phyloP scores from a whole-genome alignment of 129 eudicot species.

The Solidago caesia region DNA sequence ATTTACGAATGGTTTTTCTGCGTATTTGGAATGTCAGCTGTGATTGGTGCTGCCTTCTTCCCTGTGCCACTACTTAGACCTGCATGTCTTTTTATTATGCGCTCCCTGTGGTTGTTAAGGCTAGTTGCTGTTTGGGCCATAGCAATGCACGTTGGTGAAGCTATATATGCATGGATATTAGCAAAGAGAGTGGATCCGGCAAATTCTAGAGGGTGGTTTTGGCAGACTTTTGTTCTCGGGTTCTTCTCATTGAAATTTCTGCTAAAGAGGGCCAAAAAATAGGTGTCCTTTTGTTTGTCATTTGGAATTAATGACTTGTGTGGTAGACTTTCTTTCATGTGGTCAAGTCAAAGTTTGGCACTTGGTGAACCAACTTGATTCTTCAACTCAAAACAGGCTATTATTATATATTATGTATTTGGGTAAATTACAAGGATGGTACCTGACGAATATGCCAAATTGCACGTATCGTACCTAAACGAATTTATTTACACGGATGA shows the following conservation, averaged over 20 bases:
- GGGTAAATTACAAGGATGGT: too few relatives aligned
- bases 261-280: constrained; percentile 55
- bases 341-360: neutral
- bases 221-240: constrained; percentile 84
- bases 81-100: constrained; percentile 43
- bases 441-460: too few relatives aligned
- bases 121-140: constrained; percentile 39
- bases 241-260: constrained; percentile 66
- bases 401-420: neutral
- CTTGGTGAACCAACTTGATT: neutral
- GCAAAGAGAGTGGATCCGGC: constrained; percentile 82
- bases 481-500: too few relatives aligned
- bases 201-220: constrained; percentile 82
- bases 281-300: constrained; percentile 13
- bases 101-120: constrained; percentile 54
- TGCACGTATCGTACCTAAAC: too few relatives aligned
- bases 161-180: constrained; percentile 74
- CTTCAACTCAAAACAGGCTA: neutral
- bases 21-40: constrained; percentile 56
- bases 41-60: constrained; percentile 65
- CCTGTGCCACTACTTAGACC: constrained; percentile 66
- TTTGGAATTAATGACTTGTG: neutral
- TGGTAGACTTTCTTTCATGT: neutral
- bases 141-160: constrained; percentile 68
- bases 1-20: constrained; percentile 60